phyloP scores from a whole-genome alignment of 2,329 filamentous ascomycete species.

The Ceratocystis albifundus region DNA sequence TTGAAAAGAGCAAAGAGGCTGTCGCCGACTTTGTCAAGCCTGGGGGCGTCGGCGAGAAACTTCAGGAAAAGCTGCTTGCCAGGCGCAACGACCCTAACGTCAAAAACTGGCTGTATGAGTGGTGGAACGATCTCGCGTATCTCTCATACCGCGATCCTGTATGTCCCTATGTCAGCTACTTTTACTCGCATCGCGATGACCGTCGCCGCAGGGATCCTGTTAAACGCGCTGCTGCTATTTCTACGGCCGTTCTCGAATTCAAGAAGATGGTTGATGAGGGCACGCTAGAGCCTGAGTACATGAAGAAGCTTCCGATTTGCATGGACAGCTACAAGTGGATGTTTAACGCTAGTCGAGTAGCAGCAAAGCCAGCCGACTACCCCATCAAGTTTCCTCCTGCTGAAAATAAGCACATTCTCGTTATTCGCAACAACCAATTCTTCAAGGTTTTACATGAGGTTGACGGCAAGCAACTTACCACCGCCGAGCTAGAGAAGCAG shows the following conservation, averaged over 20 bases:
- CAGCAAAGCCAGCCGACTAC: constrained; percentile 69
- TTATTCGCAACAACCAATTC: constrained; percentile 90
- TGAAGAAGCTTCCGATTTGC: constrained; percentile 93
- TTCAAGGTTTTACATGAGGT: constrained; percentile 82
- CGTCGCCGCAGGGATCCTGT: constrained; percentile 73
- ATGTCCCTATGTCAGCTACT: constrained; percentile 97
- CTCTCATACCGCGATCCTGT: constrained; percentile 88
- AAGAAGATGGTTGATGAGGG: constrained; percentile 79
- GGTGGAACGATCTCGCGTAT: constrained; percentile 97
- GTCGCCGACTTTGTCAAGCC: constrained; percentile 81
- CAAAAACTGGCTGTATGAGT: constrained; percentile 93
- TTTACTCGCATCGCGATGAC: constrained; percentile 97
- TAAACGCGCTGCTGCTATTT: constrained; percentile 85
- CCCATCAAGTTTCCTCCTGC: constrained; percentile 65
- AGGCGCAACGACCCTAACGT: constrained; percentile 65
- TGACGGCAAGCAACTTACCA: constrained; percentile 73
- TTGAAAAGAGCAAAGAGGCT: constrained; percentile 63
- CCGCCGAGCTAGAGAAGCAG: constrained; percentile 78
- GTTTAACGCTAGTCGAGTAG: constrained; percentile 89
- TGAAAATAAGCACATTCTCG: constrained; percentile 78
- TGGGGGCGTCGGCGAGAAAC: constrained; percentile 67
- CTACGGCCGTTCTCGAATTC: constrained; percentile 78
- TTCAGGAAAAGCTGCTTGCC: constrained; percentile 79
- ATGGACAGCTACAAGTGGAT: constrained; percentile 99
- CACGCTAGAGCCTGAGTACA: constrained; percentile 89